Conservation (phyloP, 306 rosid genomes). For the Quercus agrifolia region DNA sequence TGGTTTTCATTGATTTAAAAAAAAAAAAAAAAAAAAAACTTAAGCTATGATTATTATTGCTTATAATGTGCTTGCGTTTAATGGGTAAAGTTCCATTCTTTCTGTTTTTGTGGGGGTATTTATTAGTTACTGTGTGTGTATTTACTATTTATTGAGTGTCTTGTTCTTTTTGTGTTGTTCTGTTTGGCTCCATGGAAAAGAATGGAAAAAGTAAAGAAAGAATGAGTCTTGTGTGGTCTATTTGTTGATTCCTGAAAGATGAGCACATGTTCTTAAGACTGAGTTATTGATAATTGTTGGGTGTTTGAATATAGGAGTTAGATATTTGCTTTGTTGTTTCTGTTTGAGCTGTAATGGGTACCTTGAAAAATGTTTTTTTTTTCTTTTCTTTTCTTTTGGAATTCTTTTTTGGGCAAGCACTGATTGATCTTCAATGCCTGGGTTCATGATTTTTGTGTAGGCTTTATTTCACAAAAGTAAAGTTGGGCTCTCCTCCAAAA, state of each 20-base stretch:
- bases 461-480: conserved; percentile 83
- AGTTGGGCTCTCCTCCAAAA: conserved; percentile 84
- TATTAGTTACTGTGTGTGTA: not conserved
- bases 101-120: no score
- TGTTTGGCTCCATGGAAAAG: conserved; percentile 9
- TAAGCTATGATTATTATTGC: conserved; percentile 1
- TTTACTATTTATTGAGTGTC: not conserved
- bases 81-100: not conserved
- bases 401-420: not conserved
- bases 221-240: not conserved
- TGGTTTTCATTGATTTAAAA: not conserved
- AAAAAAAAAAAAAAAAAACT: not conserved
- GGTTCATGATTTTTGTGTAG: conserved; percentile 50
- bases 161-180: not conserved
- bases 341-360: not conserved
- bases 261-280: not conserved
- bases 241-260: not conserved
- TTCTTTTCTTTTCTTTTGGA: not conserved
- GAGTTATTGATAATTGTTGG: conserved; percentile 3
- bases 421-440: not conserved
- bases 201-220: not conserved
- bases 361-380: not conserved
- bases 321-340: not conserved
- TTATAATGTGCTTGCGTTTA: conserved; percentile 14
- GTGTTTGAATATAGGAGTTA: no score